These are phyloP conservation scores for Mycena rosella DNA, from an alignment of 768 basidiomycete species.

Conservation along the genomic window DNA sequence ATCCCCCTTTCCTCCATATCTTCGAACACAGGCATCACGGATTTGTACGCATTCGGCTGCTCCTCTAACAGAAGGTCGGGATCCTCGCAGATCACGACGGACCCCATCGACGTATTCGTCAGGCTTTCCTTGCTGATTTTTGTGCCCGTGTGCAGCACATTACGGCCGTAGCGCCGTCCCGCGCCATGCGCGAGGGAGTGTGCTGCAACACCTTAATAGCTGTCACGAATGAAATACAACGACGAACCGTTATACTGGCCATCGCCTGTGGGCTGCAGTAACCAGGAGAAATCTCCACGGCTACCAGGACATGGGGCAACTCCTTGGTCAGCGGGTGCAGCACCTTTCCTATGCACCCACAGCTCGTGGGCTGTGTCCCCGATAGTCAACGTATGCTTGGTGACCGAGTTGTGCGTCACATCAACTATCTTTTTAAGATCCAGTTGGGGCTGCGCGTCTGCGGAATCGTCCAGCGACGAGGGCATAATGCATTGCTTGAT, in stretches of 20 bases:
- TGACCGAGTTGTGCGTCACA: conserved; percentile 55
- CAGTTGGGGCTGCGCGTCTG: neutral
- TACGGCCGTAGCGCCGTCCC: conserved; percentile 51
- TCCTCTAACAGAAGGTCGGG: conserved; percentile 53
- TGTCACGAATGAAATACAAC: neutral
- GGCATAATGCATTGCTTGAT: conserved; percentile 48
- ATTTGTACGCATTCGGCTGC: conserved; percentile 55
- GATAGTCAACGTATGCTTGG: conserved; percentile 37
- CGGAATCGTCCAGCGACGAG: conserved; percentile 11
- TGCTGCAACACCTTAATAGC: conserved; percentile 33
- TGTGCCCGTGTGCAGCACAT: conserved; percentile 45
- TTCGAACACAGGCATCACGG: conserved; percentile 50
- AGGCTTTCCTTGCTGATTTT: conserved; percentile 46
- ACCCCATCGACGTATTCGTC: conserved; percentile 50
- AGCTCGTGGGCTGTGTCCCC: conserved; percentile 39
- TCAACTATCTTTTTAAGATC: conserved; percentile 46
- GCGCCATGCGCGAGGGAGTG: conserved; percentile 56
- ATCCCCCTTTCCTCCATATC: conserved; percentile 50
- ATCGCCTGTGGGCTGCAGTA: conserved; percentile 50
- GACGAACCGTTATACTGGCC: conserved; percentile 49
- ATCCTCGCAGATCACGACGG: conserved; percentile 52
- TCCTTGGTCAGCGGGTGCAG: conserved; percentile 52
- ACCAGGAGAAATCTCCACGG: conserved; percentile 52
- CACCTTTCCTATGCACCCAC: conserved; percentile 56
- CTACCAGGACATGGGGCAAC: conserved; percentile 55